Percentiles rank a stretch among this genome's conserved stretches.
These are phyloP conservation scores for Fraxinus floribunda DNA, from an alignment of 305 asterid genomes.

Conservation along the genomic window DNA sequence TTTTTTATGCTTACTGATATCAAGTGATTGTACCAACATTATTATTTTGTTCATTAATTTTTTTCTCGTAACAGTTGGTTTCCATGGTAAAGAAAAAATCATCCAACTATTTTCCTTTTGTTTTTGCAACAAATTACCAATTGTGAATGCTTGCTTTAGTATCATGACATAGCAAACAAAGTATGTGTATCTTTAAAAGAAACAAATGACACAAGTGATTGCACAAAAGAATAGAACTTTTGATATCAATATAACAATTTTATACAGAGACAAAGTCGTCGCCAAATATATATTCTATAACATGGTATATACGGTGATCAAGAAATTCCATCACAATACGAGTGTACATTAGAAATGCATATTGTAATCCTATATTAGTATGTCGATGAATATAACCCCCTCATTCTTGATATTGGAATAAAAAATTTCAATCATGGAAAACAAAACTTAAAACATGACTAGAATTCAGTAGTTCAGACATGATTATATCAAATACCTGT, in stretches of 20 bases:
- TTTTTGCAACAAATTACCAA: not conserved
- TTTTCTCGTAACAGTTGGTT: not conserved
- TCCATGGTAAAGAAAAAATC: not conserved
- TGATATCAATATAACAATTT: too few species aligned
- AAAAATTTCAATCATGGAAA: not conserved
- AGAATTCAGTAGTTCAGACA: not conserved
- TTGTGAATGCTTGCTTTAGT: not conserved
- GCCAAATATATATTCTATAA: not conserved
- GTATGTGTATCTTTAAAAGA: not conserved
- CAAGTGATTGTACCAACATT: not conserved
- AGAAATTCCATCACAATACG: not conserved
- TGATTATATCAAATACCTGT: constrained; percentile 45
- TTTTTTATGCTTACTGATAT: not conserved
- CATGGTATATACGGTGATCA: not conserved
- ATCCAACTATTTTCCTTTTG: not conserved
- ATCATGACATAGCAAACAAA: not conserved
- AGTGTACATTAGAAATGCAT: not conserved
- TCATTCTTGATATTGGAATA: not conserved
- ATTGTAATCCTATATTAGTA: not conserved
- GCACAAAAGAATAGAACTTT: not conserved
- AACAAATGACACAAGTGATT: not conserved
- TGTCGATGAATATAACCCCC: not conserved
- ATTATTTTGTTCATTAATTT: not conserved
- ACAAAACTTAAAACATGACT: not conserved
- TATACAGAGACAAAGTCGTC: not conserved